phyloP scores from a whole-genome alignment of 345 rosid genomes.

The Toxicodendron radicans region DNA sequence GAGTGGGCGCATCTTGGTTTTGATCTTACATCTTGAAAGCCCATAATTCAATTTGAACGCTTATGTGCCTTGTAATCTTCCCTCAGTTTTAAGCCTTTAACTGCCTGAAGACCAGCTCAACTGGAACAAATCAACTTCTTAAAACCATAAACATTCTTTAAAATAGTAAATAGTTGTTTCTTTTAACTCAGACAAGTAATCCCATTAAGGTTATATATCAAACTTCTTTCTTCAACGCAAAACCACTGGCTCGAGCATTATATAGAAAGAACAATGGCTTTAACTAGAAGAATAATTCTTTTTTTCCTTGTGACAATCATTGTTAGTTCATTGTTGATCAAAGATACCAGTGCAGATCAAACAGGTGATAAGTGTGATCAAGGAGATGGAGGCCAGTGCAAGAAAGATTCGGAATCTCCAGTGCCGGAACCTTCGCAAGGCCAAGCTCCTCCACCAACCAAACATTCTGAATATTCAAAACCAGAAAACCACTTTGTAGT shows the following conservation, averaged over 20 bases:
- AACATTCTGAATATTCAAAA: too few species aligned
- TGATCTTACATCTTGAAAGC: neutral
- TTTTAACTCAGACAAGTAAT: neutral
- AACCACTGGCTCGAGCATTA: too few species aligned
- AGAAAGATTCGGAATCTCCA: neutral
- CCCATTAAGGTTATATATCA: neutral
- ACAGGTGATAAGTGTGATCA: neutral
- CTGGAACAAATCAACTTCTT: neutral
- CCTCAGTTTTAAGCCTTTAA: neutral
- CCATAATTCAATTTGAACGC: neutral
- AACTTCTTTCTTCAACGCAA: neutral
- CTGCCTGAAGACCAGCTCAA: conserved; percentile 28
- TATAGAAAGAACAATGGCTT: conserved; percentile 13
- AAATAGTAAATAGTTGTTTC: conserved; percentile 16
- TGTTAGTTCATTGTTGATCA: conserved; percentile 22
- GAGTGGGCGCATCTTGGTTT: neutral
- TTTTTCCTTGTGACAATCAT: conserved; percentile 16
- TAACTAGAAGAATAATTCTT: conserved; percentile 20
- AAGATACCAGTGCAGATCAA: neutral
- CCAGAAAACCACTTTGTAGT: neutral
- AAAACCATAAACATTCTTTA: conserved; percentile 3
- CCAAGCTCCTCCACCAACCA: too few species aligned
- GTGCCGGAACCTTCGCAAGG: neutral
- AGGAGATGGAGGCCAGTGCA: conserved; percentile 15
- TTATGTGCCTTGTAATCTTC: neutral